Evolutionary conservation across 805 yeast genomes (phyloP).

Genomic region (Kazachstania taianensis): DNA sequence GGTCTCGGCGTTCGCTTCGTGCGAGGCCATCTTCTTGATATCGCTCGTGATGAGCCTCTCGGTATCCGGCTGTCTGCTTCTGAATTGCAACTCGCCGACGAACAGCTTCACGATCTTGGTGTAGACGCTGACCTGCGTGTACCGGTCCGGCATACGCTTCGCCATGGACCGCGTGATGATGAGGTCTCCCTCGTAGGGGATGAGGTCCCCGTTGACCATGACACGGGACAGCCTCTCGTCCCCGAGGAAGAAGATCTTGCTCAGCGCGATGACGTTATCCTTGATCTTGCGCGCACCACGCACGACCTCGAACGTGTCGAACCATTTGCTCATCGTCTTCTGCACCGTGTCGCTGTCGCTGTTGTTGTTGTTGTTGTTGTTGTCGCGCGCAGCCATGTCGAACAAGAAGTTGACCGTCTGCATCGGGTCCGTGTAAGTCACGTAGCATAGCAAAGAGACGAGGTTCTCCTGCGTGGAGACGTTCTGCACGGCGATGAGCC

Average conservation of each 20-base stretch:
- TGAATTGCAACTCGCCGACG: conserved; percentile 58
- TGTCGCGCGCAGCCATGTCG: conserved; percentile 27
- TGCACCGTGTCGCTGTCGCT: conserved; percentile 47
- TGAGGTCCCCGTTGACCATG: conserved; percentile 66
- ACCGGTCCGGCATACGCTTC: conserved; percentile 49
- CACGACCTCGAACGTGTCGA: conserved; percentile 67
- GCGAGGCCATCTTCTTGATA: conserved; percentile 8
- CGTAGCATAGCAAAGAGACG: conserved; percentile 61
- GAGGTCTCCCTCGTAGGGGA: conserved; percentile 47
- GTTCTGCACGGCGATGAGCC: conserved; percentile 58
- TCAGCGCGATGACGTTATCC: conserved; percentile 58
- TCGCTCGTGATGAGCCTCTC: conserved; percentile 15
- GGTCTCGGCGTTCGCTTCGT: conserved; percentile 5
- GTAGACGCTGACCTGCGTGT: conserved; percentile 56
- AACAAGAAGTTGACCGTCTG: conserved; percentile 56
- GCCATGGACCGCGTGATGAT: conserved; percentile 85
- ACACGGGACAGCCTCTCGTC: conserved; percentile 43
- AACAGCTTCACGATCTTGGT: conserved; percentile 65
- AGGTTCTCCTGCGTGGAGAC: conserved; percentile 69
- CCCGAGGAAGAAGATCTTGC: conserved; percentile 49
- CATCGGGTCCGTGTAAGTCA: conserved; percentile 51
- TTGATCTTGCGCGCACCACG: conserved; percentile 68
- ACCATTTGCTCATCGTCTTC: conserved; percentile 68
- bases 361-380: too few relatives aligned
- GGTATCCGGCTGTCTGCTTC: conserved; percentile 39